phyloP scores from a whole-genome alignment of 352 stramenopile species.

The Phytophthora colocasiae region DNA sequence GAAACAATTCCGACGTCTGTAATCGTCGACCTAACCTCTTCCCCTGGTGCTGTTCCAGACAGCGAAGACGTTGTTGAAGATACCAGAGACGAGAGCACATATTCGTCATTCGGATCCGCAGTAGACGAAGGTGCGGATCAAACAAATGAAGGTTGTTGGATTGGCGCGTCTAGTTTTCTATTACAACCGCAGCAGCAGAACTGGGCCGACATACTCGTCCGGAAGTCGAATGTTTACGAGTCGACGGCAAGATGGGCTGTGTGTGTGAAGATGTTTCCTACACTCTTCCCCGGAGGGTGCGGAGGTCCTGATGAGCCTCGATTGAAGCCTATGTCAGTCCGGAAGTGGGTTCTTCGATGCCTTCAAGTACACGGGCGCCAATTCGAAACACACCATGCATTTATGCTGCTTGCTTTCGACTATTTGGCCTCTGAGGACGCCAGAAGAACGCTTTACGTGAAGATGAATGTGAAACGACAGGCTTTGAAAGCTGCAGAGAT shows the following conservation, averaged over 20 bases:
- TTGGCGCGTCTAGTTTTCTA: slow-evolving; percentile 5
- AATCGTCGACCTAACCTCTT: not conserved
- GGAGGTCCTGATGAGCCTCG: slow-evolving; percentile 10
- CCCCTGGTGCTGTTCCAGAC: no score
- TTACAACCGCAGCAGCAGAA: not conserved
- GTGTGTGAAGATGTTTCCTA: slow-evolving; percentile 22
- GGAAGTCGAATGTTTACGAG: slow-evolving; percentile 8
- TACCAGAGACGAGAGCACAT: slow-evolving; percentile 6
- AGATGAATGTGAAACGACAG: slow-evolving; percentile 22
- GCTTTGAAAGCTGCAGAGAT: slow-evolving; percentile 13
- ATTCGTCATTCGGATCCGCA: slow-evolving; percentile 3
- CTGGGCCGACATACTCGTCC: slow-evolving; percentile 4
- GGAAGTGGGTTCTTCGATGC: slow-evolving; percentile 27
- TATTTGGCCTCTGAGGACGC: slow-evolving; percentile 21
- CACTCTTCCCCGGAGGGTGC: slow-evolving; percentile 16
- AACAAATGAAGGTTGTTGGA: slow-evolving; percentile 3
- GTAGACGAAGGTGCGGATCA: not conserved
- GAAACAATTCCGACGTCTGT: not conserved
- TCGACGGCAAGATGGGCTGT: slow-evolving; percentile 1
- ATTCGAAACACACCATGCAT: slow-evolving; percentile 36
- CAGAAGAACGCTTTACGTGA: slow-evolving; percentile 23
- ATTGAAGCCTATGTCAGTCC: slow-evolving; percentile 28
- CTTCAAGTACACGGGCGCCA: slow-evolving; percentile 3
- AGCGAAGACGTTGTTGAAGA: not conserved
- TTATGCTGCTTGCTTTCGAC: slow-evolving; percentile 38